phyloP scores from a whole-genome alignment of 2,329 filamentous ascomycete species.

The Alternaria incomplexa region DNA sequence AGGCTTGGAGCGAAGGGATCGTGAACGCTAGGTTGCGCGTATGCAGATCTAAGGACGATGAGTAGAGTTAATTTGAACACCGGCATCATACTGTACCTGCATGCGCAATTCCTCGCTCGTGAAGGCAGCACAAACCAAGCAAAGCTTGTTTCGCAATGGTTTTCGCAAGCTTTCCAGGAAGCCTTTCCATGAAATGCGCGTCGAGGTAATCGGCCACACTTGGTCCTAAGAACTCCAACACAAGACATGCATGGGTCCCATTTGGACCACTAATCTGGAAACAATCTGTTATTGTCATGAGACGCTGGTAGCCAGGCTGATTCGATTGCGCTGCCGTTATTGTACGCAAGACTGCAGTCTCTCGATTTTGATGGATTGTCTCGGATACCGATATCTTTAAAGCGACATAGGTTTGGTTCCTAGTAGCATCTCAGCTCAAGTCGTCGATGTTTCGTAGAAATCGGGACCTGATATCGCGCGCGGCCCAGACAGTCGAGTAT shows the following conservation, averaged over 20 bases:
- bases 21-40: slow-evolving; percentile 33
- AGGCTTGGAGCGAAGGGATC: slow-evolving; percentile 20
- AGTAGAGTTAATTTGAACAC: background rate
- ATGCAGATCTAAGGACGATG: slow-evolving; percentile 31
- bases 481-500: slow-evolving; percentile 32
- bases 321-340: slow-evolving; percentile 10
- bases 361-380: slow-evolving; percentile 7
- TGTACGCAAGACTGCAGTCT: slow-evolving; percentile 19
- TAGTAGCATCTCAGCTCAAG: slow-evolving; percentile 7
- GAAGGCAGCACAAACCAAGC: slow-evolving; percentile 23
- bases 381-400: slow-evolving; percentile 29
- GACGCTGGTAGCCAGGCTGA: slow-evolving; percentile 27
- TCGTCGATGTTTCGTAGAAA: background rate
- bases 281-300: slow-evolving; percentile 46
- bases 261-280: slow-evolving; percentile 54
- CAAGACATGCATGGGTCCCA: slow-evolving; percentile 53
- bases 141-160: slow-evolving; percentile 35
- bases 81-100: slow-evolving; percentile 25
- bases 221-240: slow-evolving; percentile 52
- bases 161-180: slow-evolving; percentile 49
- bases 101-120: slow-evolving; percentile 32
- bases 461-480: slow-evolving; percentile 9
- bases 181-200: slow-evolving; percentile 42
- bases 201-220: slow-evolving; percentile 48
- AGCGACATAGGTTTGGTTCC: slow-evolving; percentile 26